Percentiles rank a stretch among this genome's conserved stretches.
Conservation (phyloP, 2,329 filamentous ascomycete genomes). For the Fusarium mangiferae region DNA sequence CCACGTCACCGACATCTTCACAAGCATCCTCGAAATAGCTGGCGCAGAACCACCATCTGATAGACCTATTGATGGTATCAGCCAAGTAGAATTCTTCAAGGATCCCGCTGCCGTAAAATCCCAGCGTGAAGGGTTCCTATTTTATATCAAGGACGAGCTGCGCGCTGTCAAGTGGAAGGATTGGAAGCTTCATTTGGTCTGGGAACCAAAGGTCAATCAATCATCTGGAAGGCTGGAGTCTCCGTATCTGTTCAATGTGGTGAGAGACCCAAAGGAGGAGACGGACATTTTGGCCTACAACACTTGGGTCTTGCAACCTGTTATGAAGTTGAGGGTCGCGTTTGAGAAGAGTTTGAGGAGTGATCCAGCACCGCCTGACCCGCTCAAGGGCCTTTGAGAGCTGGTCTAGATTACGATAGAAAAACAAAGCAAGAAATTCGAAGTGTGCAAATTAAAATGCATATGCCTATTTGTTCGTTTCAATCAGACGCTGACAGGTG, state of each 20-base stretch:
- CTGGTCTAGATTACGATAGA: neutral
- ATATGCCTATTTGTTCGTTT: too few species aligned
- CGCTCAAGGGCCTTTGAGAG: constrained; percentile 39
- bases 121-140: constrained; percentile 42
- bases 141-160: constrained; percentile 51
- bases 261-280: constrained; percentile 49
- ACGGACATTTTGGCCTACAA: constrained; percentile 45
- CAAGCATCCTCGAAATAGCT: constrained; percentile 45
- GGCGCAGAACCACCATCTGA: constrained; percentile 34
- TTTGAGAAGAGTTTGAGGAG: constrained; percentile 45
- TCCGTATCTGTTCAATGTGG: constrained; percentile 48
- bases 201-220: constrained; percentile 51
- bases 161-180: constrained; percentile 50
- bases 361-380: constrained; percentile 48
- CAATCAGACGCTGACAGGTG: too few species aligned
- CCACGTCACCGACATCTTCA: constrained; percentile 49
- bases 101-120: constrained; percentile 34
- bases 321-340: constrained; percentile 40
- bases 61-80: constrained; percentile 47
- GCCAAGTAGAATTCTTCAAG: constrained; percentile 44
- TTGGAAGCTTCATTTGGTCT: constrained; percentile 50
- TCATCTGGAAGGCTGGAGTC: constrained; percentile 46
- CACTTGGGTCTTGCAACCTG: constrained; percentile 49
- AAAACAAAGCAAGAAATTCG: accelerated
- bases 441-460: neutral